Percentiles rank a stretch among this genome's conserved stretches.
Evolutionary conservation across 768 basidiomycete genomes (phyloP).

Genomic region (Chlorophyllum brunneum): DNA sequence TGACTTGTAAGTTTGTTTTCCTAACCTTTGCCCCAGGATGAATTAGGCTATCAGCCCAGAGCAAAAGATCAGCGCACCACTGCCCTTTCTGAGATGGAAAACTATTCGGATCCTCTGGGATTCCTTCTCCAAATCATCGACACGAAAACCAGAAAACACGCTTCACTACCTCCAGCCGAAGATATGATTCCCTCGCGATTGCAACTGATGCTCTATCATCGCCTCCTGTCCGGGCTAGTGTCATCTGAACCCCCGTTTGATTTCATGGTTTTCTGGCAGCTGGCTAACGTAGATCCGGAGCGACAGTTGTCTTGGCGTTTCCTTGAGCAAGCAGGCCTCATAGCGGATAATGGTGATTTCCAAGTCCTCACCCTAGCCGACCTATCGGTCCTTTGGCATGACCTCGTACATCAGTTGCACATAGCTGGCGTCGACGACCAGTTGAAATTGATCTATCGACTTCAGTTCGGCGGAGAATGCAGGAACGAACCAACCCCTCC

Average conservation of each 20-base stretch:
- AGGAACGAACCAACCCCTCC: slow-evolving; percentile 16
- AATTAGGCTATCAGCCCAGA: slow-evolving; percentile 29
- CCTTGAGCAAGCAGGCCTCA: slow-evolving; percentile 35
- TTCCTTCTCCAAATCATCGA: slow-evolving; percentile 50
- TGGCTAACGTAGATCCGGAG: slow-evolving; percentile 37
- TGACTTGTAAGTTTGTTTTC: background rate
- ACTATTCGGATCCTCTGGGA: too few species aligned
- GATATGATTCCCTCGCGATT: slow-evolving; percentile 58
- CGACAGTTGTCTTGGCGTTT: slow-evolving; percentile 49
- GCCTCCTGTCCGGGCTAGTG: slow-evolving; percentile 53
- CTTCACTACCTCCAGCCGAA: slow-evolving; percentile 48
- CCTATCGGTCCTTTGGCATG: slow-evolving; percentile 28
- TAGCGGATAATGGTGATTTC: slow-evolving; percentile 18
- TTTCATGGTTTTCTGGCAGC: slow-evolving; percentile 50
- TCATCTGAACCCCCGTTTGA: slow-evolving; percentile 41
- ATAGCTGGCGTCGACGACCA: slow-evolving; percentile 32
- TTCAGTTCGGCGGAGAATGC: slow-evolving; percentile 20
- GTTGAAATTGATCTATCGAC: slow-evolving; percentile 51
- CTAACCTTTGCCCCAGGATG: slow-evolving; percentile 40
- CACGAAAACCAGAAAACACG: slow-evolving; percentile 61
- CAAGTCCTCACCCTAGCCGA: slow-evolving; percentile 34
- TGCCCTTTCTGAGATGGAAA: too few species aligned
- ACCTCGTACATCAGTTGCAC: slow-evolving; percentile 23
- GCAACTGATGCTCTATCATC: slow-evolving; percentile 77
- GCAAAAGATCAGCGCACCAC: background rate